Evolutionary conservation across 2,329 filamentous ascomycete species (phyloP).

Genomic region (Colletotrichum sp.): DNA sequence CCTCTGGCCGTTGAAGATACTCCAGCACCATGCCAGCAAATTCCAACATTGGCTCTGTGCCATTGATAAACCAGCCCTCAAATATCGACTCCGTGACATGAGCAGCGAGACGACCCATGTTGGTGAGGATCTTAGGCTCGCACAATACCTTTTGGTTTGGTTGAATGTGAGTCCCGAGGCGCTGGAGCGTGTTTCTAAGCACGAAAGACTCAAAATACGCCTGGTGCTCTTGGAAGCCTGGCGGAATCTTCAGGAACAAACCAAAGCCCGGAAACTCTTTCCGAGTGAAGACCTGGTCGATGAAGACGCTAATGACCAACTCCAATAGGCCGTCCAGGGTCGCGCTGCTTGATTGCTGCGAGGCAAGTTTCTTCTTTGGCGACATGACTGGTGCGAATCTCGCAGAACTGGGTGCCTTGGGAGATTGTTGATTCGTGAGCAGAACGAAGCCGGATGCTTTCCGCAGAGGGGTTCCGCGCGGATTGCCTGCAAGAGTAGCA

Average conservation of each 20-base stretch:
- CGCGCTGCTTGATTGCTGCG: conserved; percentile 65
- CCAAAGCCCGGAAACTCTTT: conserved; percentile 93
- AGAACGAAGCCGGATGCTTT: conserved; percentile 92
- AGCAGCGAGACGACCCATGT: conserved; percentile 79
- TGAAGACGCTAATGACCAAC: conserved; percentile 79
- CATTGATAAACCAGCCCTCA: conserved; percentile 95
- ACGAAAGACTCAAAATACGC: conserved; percentile 95
- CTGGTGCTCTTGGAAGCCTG: conserved; percentile 92
- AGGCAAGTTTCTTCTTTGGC: conserved; percentile 56
- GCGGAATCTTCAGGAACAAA: conserved; percentile 85
- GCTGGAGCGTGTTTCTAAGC: conserved; percentile 74
- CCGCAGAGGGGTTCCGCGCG: conserved; percentile 69
- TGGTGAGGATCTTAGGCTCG: conserved; percentile 85
- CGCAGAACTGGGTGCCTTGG: conserved; percentile 62
- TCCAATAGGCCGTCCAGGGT: conserved; percentile 80
- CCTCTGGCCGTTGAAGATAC: conserved; percentile 84
- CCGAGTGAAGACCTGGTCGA: conserved; percentile 82
- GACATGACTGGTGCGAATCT: conserved; percentile 68
- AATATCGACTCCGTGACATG: conserved; percentile 91
- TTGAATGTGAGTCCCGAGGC: conserved; percentile 73
- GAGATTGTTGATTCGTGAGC: conserved; percentile 72
- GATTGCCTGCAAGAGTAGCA: conserved; percentile 50
- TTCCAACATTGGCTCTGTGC: conserved; percentile 82
- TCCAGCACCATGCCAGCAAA: conserved; percentile 86
- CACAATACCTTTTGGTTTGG: conserved; percentile 73